Evolutionary conservation across 2,329 filamentous ascomycete species (phyloP).

Genomic region (Conoideocrella luteorostrata): DNA sequence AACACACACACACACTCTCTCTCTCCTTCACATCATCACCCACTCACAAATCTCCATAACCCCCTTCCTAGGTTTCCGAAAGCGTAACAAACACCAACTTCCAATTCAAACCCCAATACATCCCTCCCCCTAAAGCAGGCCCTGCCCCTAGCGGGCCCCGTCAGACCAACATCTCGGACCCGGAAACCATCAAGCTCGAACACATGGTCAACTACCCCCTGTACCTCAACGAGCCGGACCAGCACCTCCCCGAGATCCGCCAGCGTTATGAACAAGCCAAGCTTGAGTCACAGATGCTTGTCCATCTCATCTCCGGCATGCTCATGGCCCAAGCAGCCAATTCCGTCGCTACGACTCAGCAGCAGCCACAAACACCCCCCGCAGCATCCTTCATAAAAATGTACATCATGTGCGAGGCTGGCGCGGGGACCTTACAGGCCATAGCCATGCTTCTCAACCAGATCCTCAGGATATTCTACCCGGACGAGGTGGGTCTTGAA

Average conservation of each 20-base stretch:
- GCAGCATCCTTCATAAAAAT: no score
- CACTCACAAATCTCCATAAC: no score
- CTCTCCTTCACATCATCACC: no score
- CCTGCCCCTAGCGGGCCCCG: background rate
- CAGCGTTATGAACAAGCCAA: background rate
- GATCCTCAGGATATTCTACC: no score
- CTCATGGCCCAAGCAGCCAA: background rate
- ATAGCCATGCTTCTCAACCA: no score
- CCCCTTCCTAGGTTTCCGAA: no score
- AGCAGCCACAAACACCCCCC: no score
- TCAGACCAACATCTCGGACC: background rate
- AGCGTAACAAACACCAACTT: background rate
- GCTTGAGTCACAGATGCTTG: background rate
- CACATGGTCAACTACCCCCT: background rate
- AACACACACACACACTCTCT: no score
- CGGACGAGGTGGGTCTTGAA: no score
- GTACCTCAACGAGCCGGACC: background rate
- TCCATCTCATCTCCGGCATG: background rate
- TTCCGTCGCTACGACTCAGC: no score
- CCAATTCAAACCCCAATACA: background rate
- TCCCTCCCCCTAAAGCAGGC: background rate
- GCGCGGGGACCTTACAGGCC: no score
- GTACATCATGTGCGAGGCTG: no score
- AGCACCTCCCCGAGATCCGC: background rate
- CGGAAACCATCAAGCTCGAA: conserved; percentile 1